phyloP scores from a whole-genome alignment of 306 rosid genomes.

The Dryas octopetala region DNA sequence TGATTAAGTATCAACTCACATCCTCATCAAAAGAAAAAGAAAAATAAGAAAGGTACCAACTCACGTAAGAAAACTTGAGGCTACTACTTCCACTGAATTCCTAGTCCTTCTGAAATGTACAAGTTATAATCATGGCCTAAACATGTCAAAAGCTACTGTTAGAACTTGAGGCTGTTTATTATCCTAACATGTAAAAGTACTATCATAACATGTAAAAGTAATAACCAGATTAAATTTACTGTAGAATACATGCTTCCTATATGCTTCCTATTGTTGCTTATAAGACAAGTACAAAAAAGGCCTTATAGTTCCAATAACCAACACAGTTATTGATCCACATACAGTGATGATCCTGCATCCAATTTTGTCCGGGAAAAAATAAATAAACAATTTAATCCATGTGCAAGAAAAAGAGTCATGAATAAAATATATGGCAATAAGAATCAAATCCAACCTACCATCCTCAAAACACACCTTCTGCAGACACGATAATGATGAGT shows the following conservation, averaged over 20 bases:
- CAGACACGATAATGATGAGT: constrained; percentile 90
- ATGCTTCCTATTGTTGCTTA: too few relatives aligned
- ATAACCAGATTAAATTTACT: constrained; percentile 41
- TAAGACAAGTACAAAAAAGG: constrained; percentile 52
- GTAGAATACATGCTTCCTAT: constrained; percentile 55
- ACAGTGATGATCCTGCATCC: constrained; percentile 91
- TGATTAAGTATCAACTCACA: neutral
- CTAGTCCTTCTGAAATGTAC: constrained; percentile 61
- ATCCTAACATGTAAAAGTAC: neutral
- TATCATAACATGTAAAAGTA: constrained; percentile 8
- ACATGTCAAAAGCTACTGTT: constrained; percentile 23
- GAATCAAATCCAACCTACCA: constrained; percentile 60
- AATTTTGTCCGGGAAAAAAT: constrained; percentile 26
- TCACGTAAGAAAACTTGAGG: constrained; percentile 66
- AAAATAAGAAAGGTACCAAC: constrained; percentile 28
- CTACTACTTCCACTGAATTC: constrained; percentile 29
- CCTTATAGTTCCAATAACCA: constrained; percentile 90
- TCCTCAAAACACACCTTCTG: constrained; percentile 84
- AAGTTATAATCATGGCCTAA: constrained; percentile 56
- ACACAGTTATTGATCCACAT: constrained; percentile 87
- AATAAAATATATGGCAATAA: neutral
- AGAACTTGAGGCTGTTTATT: constrained; percentile 15
- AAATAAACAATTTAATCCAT: neutral
- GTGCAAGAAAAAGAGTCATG: constrained; percentile 10
- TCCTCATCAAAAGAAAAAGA: too few relatives aligned